A percentile compares a stretch with the other conserved stretches of the same genome.
Conservation (phyloP, 495 filamentous ascomycete genomes). For the Penicillium cosmopolitanum region DNA sequence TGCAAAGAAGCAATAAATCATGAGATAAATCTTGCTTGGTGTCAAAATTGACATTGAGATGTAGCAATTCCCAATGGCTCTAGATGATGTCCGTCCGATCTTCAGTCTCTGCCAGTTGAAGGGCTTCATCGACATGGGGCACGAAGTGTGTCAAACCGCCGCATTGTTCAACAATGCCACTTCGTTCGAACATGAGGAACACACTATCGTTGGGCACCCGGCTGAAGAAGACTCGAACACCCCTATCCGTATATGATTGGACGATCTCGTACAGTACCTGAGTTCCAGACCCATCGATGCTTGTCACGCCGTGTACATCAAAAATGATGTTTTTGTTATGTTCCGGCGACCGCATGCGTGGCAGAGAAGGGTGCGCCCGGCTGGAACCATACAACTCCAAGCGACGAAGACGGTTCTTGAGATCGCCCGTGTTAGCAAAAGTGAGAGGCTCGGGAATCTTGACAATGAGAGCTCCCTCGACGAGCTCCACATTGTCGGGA, state of each 20-base stretch:
- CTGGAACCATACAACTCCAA: constrained; percentile 86
- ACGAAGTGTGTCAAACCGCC: constrained; percentile 81
- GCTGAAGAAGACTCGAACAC: constrained; percentile 87
- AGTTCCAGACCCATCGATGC: constrained; percentile 87
- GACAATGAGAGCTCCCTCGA: constrained; percentile 91
- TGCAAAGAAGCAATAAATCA: background rate
- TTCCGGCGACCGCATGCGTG: constrained; percentile 68
- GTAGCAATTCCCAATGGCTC: background rate
- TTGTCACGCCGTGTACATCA: constrained; percentile 93
- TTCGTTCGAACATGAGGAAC: constrained; percentile 71
- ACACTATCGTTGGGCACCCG: constrained; percentile 71
- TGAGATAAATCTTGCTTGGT: constrained; percentile 8
- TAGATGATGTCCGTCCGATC: constrained; percentile 28
- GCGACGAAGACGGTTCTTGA: constrained; percentile 80
- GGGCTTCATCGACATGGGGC: constrained; percentile 77
- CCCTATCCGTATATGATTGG: constrained; percentile 67
- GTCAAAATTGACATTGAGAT: background rate
- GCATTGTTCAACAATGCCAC: constrained; percentile 80
- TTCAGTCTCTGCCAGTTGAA: constrained; percentile 76
- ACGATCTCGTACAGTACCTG: constrained; percentile 94
- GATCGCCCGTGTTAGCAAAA: constrained; percentile 93
- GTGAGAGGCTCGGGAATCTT: constrained; percentile 97
- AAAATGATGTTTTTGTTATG: constrained; percentile 92
- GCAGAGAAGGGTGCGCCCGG: constrained; percentile 83
- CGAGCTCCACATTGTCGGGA: constrained; percentile 76